A percentile compares a stretch with the other conserved stretches of the same genome.
These are phyloP conservation scores for Plasmodium malariae DNA, from an alignment of 169 alveolate genomes.

Conservation along the genomic window DNA sequence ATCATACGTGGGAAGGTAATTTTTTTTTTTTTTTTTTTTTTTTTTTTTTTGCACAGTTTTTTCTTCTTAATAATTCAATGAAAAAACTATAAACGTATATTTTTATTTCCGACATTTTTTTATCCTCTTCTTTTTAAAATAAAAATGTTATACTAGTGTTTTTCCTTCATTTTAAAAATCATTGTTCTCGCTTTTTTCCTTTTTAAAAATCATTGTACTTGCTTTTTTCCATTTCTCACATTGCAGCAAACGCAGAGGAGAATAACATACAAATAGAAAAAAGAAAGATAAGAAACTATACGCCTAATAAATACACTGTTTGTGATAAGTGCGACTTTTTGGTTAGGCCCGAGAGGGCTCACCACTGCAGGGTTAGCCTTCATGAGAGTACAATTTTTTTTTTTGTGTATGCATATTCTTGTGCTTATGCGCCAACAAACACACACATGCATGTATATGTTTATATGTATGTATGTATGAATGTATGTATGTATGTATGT, in stretches of 20 bases:
- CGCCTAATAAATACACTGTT: conserved; percentile 55
- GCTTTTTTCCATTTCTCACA: not conserved
- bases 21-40: not conserved
- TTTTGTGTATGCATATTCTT: not conserved
- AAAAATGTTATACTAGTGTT: not conserved
- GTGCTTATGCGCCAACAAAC: no score
- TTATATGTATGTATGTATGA: no score
- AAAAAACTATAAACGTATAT: no score
- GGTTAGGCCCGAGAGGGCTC: conserved; percentile 73
- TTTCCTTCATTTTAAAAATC: no score
- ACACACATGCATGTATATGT: no score
- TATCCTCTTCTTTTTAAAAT: no score
- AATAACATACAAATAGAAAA: conserved; percentile 53
- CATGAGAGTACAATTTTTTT: not conserved
- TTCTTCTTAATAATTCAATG: no score
- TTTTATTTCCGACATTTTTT: not conserved
- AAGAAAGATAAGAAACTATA: conserved; percentile 52
- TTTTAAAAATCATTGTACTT: not conserved
- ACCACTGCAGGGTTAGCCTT: conserved; percentile 58
- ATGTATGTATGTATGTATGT: no score
- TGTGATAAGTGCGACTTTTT: conserved; percentile 59
- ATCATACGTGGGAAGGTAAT: conserved; percentile 64
- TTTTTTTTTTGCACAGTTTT: not conserved
- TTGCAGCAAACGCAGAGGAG: conserved; percentile 57
- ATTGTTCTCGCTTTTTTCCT: no score